These are phyloP conservation scores for Pichia sp. DNA, from an alignment of 1,139 yeast species.

Conservation along the genomic window DNA sequence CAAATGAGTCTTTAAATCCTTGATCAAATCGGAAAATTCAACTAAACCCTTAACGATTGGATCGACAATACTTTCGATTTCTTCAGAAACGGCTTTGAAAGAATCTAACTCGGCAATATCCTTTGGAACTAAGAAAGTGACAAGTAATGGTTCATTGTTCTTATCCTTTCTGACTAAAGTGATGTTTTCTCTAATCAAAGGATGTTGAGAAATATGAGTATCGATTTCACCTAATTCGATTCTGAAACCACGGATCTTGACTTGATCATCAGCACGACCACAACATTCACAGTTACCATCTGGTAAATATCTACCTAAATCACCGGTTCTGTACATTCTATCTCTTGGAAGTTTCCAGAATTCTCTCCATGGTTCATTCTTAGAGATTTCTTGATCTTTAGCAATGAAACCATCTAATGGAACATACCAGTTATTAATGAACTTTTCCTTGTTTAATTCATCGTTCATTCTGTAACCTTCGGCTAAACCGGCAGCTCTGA, in stretches of 20 bases:
- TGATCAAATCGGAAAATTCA: slow-evolving; percentile 70
- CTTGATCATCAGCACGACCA: slow-evolving; percentile 99
- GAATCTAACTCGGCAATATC: slow-evolving; percentile 54
- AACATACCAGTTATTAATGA: slow-evolving; percentile 88
- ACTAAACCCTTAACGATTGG: slow-evolving; percentile 81
- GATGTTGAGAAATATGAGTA: slow-evolving; percentile 93
- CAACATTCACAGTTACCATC: slow-evolving; percentile 98
- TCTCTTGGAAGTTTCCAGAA: slow-evolving; percentile 95
- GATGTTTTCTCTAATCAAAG: slow-evolving; percentile 85
- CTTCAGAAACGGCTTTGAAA: slow-evolving; percentile 44
- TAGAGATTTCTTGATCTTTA: slow-evolving; percentile 42
- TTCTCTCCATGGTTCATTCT: slow-evolving; percentile 67
- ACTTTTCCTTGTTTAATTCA: slow-evolving; percentile 83
- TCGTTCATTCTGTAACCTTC: slow-evolving; percentile 95
- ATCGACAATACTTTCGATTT: slow-evolving; percentile 48
- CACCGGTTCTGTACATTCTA: slow-evolving; percentile 95
- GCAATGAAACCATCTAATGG: slow-evolving; percentile 57
- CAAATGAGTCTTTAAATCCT: slow-evolving; percentile 76
- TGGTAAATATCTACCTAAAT: slow-evolving; percentile 92
- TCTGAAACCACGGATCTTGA: slow-evolving; percentile 97
- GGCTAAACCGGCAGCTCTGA: slow-evolving; percentile 96
- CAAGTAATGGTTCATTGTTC: slow-evolving; percentile 87
- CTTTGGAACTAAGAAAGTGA: slow-evolving; percentile 91
- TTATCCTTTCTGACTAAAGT: slow-evolving; percentile 92
- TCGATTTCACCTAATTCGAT: slow-evolving; percentile 98